Percentiles rank a stretch among this genome's conserved stretches.
phyloP scores from a whole-genome alignment of 2,329 filamentous ascomycete species.

The Paecilomyces dactylethromorphus region DNA sequence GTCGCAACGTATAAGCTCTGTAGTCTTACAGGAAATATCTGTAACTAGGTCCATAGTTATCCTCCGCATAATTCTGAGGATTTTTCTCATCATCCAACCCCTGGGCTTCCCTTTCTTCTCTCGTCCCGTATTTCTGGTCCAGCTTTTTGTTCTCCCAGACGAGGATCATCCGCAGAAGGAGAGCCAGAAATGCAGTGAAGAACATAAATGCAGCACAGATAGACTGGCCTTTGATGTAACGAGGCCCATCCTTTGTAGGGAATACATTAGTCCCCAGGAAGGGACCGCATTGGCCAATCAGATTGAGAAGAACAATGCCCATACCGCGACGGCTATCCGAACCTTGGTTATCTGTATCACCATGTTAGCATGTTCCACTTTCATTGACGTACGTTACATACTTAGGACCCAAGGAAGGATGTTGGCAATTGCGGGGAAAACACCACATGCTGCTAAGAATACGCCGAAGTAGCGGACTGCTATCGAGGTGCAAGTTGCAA shows the following conservation, averaged over 20 bases:
- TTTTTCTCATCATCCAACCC: constrained; percentile 6
- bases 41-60: constrained; percentile 34
- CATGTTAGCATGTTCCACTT: background rate
- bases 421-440: constrained; percentile 64
- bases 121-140: constrained; percentile 41
- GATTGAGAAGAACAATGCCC: constrained; percentile 60
- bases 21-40: constrained; percentile 29
- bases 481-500: constrained; percentile 50
- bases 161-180: constrained; percentile 49
- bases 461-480: constrained; percentile 47
- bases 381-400: constrained; percentile 14
- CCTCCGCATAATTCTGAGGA: constrained; percentile 22
- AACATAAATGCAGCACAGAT: constrained; percentile 59
- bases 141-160: constrained; percentile 56
- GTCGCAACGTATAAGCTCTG: background rate
- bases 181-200: constrained; percentile 50
- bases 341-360: constrained; percentile 56
- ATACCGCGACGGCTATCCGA: constrained; percentile 61
- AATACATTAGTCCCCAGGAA: constrained; percentile 60
- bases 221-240: constrained; percentile 49
- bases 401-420: constrained; percentile 63
- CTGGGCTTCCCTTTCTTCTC: constrained; percentile 10
- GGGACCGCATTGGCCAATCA: constrained; percentile 60
- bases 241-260: constrained; percentile 42
- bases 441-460: constrained; percentile 52